Percentiles rank a stretch among this genome's conserved stretches.
Evolutionary conservation across 2,329 filamentous ascomycete genomes (phyloP).

Genomic region (Aureobasidium sp.): DNA sequence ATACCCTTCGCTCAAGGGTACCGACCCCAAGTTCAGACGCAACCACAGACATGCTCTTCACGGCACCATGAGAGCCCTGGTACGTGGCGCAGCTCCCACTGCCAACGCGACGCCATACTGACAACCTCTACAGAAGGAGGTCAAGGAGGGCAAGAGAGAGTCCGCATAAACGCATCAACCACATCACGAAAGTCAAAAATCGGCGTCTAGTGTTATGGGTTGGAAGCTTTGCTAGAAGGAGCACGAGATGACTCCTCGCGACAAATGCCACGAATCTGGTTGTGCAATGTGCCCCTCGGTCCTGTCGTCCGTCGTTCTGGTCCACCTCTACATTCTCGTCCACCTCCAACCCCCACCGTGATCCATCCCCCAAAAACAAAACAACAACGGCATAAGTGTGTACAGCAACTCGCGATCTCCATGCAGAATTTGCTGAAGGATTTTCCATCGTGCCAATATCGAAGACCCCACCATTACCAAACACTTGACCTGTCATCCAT

Average conservation of each 20-base stretch:
- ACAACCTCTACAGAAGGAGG: slow-evolving; percentile 68
- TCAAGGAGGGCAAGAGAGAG: slow-evolving; percentile 92
- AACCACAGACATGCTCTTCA: slow-evolving; percentile 99
- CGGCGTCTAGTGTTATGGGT: slow-evolving; percentile 13
- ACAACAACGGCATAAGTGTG: slow-evolving; percentile 56
- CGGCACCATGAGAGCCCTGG: slow-evolving; percentile 95
- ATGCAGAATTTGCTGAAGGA: slow-evolving; percentile 61
- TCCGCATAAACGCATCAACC: slow-evolving; percentile 53
- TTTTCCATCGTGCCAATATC: slow-evolving; percentile 55
- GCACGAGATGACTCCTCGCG: slow-evolving; percentile 11
- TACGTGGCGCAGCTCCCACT: slow-evolving; percentile 45
- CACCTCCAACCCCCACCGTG: not conserved
- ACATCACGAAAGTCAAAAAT: slow-evolving; percentile 13
- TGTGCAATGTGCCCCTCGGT: slow-evolving; percentile 6
- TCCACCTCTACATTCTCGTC: not conserved
- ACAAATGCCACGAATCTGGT: slow-evolving; percentile 16
- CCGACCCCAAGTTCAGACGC: slow-evolving; percentile 98
- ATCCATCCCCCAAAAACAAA: not conserved
- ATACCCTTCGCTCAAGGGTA: slow-evolving; percentile 97
- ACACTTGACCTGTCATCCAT: slow-evolving; percentile 47
- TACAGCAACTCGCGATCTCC: slow-evolving; percentile 54
- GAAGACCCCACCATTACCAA: slow-evolving; percentile 55
- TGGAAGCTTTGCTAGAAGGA: slow-evolving; percentile 15
- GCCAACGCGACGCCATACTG: slow-evolving; percentile 17
- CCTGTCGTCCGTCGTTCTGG: not conserved